A percentile compares a stretch with the other conserved stretches of the same genome.
Conservation (phyloP, 257 asterid species). For the Haberlea rhodopensis region DNA sequence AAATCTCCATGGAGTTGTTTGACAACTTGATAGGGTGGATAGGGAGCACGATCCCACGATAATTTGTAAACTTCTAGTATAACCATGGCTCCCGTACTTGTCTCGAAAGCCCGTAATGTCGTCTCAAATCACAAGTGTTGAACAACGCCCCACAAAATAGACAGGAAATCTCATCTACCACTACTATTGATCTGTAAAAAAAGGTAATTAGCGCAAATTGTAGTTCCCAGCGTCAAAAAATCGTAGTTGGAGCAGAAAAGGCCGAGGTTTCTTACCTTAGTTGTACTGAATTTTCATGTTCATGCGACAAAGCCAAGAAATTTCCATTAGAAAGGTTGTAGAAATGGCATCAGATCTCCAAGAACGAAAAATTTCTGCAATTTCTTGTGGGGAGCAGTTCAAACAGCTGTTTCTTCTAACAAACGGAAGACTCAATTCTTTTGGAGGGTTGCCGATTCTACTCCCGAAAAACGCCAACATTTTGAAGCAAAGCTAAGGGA, state of each 20-base stretch:
- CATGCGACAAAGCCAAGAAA: slow-evolving; percentile 62
- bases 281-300: slow-evolving; percentile 41
- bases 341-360: slow-evolving; percentile 49
- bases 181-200: slow-evolving; percentile 47
- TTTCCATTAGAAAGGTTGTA: slow-evolving; percentile 49
- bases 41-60: slow-evolving; percentile 63
- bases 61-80: slow-evolving; percentile 58
- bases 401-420: slow-evolving; percentile 24
- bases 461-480: slow-evolving; percentile 64
- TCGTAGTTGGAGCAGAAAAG: neutral
- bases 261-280: slow-evolving; percentile 40
- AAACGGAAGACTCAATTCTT: slow-evolving; percentile 39
- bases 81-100: slow-evolving; percentile 58
- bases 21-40: slow-evolving; percentile 67
- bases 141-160: slow-evolving; percentile 52
- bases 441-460: slow-evolving; percentile 43
- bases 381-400: slow-evolving; percentile 40
- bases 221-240: neutral
- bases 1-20: slow-evolving; percentile 62
- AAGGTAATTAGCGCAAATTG: neutral
- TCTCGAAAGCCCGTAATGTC: slow-evolving; percentile 56
- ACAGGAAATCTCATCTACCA: slow-evolving; percentile 71
- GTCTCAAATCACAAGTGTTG: slow-evolving; percentile 48
- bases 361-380: slow-evolving; percentile 44
- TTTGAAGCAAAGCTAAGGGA: slow-evolving; percentile 3